These are phyloP conservation scores for Claviceps sp. DNA, from an alignment of 2,329 filamentous ascomycete species.

Conservation along the genomic window DNA sequence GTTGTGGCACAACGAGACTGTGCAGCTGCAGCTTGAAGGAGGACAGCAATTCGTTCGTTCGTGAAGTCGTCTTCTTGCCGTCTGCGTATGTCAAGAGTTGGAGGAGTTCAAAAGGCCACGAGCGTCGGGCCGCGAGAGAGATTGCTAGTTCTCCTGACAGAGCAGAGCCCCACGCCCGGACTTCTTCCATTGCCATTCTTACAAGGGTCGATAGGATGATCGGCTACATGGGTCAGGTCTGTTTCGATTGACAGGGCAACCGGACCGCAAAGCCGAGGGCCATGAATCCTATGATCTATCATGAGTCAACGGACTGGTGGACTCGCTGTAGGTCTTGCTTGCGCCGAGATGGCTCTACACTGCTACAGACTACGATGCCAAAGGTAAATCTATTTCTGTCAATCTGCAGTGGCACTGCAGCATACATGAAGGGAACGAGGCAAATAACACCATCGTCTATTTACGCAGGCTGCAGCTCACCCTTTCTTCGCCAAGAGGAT, in stretches of 20 bases:
- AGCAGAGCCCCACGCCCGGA: conserved; percentile 1
- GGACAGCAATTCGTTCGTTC: neutral
- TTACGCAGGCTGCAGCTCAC: conserved; percentile 1
- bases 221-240: neutral
- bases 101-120: neutral
- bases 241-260: conserved; percentile 1
- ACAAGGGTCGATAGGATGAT: neutral
- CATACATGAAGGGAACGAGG: too few relatives aligned
- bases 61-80: neutral
- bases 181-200: neutral
- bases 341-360: too few relatives aligned
- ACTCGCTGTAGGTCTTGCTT: too few relatives aligned
- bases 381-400: too few relatives aligned
- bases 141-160: conserved; percentile 3
- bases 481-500: conserved; percentile 40
- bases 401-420: too few relatives aligned
- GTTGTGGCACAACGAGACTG: neutral
- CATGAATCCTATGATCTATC: too few relatives aligned
- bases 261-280: neutral
- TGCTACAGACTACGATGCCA: too few relatives aligned
- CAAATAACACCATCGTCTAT: too few relatives aligned
- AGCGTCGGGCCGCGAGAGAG: neutral
- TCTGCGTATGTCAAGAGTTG: neutral
- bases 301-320: too few relatives aligned
- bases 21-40: neutral